Evolutionary conservation across 192 early-diverging fungal genomes (phyloP), one percentile per base, ranked within the genome.

Genomic region (Rhizoclosmatium globosum): DNA sequence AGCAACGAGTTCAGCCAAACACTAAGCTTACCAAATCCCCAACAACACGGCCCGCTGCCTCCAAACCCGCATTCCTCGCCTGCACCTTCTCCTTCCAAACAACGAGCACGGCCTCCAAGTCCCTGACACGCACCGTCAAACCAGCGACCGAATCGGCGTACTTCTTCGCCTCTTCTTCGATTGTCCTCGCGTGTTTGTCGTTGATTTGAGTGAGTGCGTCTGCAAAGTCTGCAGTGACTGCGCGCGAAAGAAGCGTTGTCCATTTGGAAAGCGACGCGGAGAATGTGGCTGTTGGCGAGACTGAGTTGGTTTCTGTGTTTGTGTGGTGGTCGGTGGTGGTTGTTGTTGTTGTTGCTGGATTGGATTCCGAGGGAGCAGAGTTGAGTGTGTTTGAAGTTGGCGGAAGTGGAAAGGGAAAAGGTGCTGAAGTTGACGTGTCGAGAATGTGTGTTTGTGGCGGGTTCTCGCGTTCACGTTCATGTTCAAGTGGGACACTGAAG

Each of bases 81-180:
- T 71, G 70, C 6, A 79, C 39, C 21, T 64, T 71, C 38, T 43
- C 56, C 17, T 31, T 4, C 31, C 31, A 79, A 15, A 79, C 41
- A n/a, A 4, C 45, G 3, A 66, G 11, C 0, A 79, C 68, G 39
- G 23, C 42, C 11, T 79, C 62, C 4, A 71, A 17, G 31, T 79
- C 78, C n/a, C 78, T 31, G 9, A 79, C 58, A 7, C 69, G 69
- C 43, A 56, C 47, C 4, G 78, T 79, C 61, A 79, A 53, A n/a
- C 42, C 15, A 2, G 56, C 3, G 7, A 43, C 11, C 76, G 11
- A 73, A 47, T 81, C 79, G 19, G 46, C 77, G 77, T 71, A 69
- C 47, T 47, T 13, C 7, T 31, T 7, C 7, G 44, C 74, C 1
- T 42, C 46, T 59, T 59, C 61, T 23, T 67, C 31, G 43, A 47